Base-by-base conservation (phyloP, 768 basidiomycete species). In the Obba rivulosa region DNA sequence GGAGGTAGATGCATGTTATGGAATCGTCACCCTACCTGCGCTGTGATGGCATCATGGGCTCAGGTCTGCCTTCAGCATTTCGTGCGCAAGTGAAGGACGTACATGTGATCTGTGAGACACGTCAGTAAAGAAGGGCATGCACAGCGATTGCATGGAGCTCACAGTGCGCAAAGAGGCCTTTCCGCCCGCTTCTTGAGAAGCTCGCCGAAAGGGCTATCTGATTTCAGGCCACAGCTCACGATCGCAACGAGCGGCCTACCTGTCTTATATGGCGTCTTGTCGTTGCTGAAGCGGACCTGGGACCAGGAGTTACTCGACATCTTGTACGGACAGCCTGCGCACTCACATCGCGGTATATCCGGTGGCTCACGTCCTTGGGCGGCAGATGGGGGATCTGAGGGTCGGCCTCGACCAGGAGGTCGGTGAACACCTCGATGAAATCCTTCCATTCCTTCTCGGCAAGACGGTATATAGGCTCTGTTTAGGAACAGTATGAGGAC, bases 261-360 rank as follows among this genome's bases (percentile, higher is more conserved):
- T 5, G 66, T 78, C 68, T 98, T 98, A 71, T 99, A 99, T 0
- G 95, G 95, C 4, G 95, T 99, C 69, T 93, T 94, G 62, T 93
- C 88, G 48, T 90, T 90, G 61, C 87, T 91, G 67, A 95, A 96
- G 13, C 93, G 80, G 20, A 95, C 65, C 88, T 92, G 50, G 5
- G 48, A 39, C 31, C 31, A 7, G n/a, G 10, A 31, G 16, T 28
- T 48, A 2, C 43, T n/a, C 16, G n/a, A n/a, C n/a, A n/a, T n/a
- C n/a, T n/a, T n/a, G n/a, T n/a, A n/a, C n/a, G n/a, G n/a, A n/a
- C n/a, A n/a, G n/a, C 31, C 24, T 34, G 9, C 31, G 4, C 20
- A 64, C 77, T 34, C 43, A 87, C 89, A 63, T 97, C 95, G 39
- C 94, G 83, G 62, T 96, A 95, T 35, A 97, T 93, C 14, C 95